Evolutionary conservation across 352 stramenopile species (phyloP), one percentile per base, ranked within the genome.

Genomic region (Globisporangium viniferum): DNA sequence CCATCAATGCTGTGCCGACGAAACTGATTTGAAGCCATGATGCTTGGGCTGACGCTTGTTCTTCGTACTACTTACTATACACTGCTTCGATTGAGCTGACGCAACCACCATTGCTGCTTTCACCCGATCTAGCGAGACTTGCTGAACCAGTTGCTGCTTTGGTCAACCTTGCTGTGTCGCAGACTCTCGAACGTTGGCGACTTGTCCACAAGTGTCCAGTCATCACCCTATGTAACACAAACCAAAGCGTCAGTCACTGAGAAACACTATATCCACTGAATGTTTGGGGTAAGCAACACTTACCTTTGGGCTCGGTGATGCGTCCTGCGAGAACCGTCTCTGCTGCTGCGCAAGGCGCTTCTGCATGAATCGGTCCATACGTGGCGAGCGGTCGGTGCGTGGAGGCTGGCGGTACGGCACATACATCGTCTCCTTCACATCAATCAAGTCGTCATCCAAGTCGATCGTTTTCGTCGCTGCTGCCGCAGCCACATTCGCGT

Each of bases 151-250:
- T 80, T 86, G 69, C 84, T 79, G 58, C 71, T 78, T 41, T 73
- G 68, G 41, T 86, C 75, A 35, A 68, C 67, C 65, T 73, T 80
- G 68, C 78, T 72, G 27, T 83, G 68, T 31, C 58, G 70, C 5
- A 88, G 68, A 57, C 76, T 83, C 66, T 90, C 81, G 65, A 86
- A 91, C 9, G 84, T 93, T 27, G 84, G 84, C 5, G 84, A 93
- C 75, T 89, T 91, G 77, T 93, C 81, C 24, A 93, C 72, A 20
- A 93, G 79, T 44, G 85, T 88, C 84, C 84, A 93, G 56, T 91
- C 84, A 49, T 93, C 84, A 36, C 76, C 74, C 78, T 86, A 56
- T 59, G 27, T 27, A 48, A 65, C 20, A 27, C 41, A 64, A 33
- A 48, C 44, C 46, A 51, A 56, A 18, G 12, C 41, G 27, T 58